Evolutionary conservation across 2,329 filamentous ascomycete species (phyloP).

Genomic region (Fusarium sp.): DNA sequence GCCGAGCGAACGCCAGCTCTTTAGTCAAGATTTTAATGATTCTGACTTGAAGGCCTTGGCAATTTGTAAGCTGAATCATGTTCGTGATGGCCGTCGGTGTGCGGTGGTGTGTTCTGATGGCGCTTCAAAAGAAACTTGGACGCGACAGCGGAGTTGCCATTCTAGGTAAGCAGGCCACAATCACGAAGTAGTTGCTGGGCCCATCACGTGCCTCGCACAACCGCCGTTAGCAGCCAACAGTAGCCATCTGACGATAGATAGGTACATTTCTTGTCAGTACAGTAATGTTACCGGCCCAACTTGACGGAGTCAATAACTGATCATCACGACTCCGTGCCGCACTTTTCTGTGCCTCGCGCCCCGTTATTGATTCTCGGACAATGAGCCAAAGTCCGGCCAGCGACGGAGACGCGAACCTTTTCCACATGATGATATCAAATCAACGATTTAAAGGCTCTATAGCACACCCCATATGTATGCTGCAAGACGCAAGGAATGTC

Average conservation of each 20-base stretch:
- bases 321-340: slow-evolving; percentile 3
- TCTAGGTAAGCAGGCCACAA: slow-evolving; percentile 6
- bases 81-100: background rate
- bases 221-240: too few relatives aligned
- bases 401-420: background rate
- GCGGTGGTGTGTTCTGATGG: too few relatives aligned
- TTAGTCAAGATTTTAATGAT: slow-evolving; percentile 27
- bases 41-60: background rate
- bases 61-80: background rate
- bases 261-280: too few relatives aligned
- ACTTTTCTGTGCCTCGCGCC: slow-evolving; percentile 1
- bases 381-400: slow-evolving; percentile 16
- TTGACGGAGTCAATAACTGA: background rate
- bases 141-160: slow-evolving; percentile 18
- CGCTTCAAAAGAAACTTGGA: background rate
- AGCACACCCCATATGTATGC: too few relatives aligned
- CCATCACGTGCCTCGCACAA: too few relatives aligned
- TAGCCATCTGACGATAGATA: too few relatives aligned
- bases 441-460: too few relatives aligned
- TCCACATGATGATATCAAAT: slow-evolving; percentile 3
- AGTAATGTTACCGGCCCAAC: too few relatives aligned
- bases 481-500: too few relatives aligned
- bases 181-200: too few relatives aligned
- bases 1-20: slow-evolving; percentile 26
- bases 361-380: slow-evolving; percentile 28